Evolutionary conservation across 441 rosid species (phyloP).

Genomic region (Gossypium gossypioides): DNA sequence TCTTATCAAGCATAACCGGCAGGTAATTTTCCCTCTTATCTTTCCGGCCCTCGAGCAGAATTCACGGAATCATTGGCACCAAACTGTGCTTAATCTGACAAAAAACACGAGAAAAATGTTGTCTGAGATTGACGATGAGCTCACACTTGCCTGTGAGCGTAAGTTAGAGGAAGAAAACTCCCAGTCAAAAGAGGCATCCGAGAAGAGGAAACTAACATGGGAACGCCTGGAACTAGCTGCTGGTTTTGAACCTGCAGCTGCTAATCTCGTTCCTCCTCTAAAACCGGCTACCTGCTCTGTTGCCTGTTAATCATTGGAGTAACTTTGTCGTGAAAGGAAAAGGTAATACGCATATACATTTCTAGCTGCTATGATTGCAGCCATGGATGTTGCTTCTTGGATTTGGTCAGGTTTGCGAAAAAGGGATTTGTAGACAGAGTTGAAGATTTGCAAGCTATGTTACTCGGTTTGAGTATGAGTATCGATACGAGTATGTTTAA

Average conservation of each 20-base stretch:
- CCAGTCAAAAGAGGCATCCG: constrained; percentile 25
- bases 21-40: constrained; percentile 46
- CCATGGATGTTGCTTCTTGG: constrained; percentile 14
- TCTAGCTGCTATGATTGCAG: constrained; percentile 15
- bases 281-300: constrained; percentile 33
- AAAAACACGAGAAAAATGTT: constrained; percentile 45
- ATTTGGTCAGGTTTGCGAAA: constrained; percentile 14
- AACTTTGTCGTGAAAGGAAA: constrained; percentile 1
- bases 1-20: constrained; percentile 41
- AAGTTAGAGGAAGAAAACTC: constrained; percentile 50
- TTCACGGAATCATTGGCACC: constrained; percentile 59
- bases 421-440: not conserved
- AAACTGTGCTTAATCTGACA: constrained; percentile 57
- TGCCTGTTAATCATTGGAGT: constrained; percentile 31
- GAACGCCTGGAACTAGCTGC: constrained; percentile 55
- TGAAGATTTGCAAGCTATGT: not conserved
- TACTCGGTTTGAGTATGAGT: not conserved
- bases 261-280: constrained; percentile 23
- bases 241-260: constrained; percentile 23
- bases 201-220: constrained; percentile 56
- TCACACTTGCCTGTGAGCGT: constrained; percentile 37
- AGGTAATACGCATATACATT: not conserved
- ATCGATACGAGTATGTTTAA: not conserved
- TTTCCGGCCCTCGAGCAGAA: constrained; percentile 53
- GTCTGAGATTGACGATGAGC: constrained; percentile 64